Evolutionary conservation across 2,329 filamentous ascomycete species (phyloP).

Genomic region (Aureobasidium sp.): DNA sequence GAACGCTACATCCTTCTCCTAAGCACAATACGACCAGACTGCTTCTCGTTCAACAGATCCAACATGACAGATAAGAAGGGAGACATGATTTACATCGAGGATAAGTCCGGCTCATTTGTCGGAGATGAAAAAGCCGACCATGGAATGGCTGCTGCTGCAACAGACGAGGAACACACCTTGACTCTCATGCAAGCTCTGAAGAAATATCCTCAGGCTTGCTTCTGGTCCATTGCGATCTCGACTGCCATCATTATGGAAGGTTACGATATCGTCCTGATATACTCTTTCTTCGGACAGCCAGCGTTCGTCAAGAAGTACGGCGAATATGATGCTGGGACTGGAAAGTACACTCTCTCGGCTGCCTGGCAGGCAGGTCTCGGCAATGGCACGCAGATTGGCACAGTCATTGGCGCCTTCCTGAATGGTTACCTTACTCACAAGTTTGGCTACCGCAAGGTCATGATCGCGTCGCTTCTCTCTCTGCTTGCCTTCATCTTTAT

Average conservation of each 20-base stretch:
- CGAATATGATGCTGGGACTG: conserved; percentile 39
- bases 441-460: conserved; percentile 11
- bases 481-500: conserved; percentile 48
- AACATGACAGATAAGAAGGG: neutral
- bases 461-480: neutral
- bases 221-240: conserved; percentile 55
- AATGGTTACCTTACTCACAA: conserved; percentile 4
- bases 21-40: neutral
- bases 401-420: conserved; percentile 10
- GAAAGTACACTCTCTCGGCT: conserved; percentile 31
- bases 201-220: conserved; percentile 40
- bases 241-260: conserved; percentile 54
- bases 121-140: neutral
- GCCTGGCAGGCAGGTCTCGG: conserved; percentile 34
- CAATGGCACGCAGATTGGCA: neutral
- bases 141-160: conserved; percentile 7
- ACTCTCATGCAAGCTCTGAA: conserved; percentile 23
- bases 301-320: conserved; percentile 54
- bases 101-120: neutral
- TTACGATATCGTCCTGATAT: conserved; percentile 59
- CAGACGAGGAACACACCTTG: conserved; percentile 5
- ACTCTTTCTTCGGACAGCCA: conserved; percentile 54
- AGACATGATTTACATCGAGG: neutral
- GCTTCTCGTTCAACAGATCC: neutral
- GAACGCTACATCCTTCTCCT: neutral